Evolutionary conservation across 2,329 filamentous ascomycete species (phyloP).

Genomic region (Hymenoscyphus occultus): DNA sequence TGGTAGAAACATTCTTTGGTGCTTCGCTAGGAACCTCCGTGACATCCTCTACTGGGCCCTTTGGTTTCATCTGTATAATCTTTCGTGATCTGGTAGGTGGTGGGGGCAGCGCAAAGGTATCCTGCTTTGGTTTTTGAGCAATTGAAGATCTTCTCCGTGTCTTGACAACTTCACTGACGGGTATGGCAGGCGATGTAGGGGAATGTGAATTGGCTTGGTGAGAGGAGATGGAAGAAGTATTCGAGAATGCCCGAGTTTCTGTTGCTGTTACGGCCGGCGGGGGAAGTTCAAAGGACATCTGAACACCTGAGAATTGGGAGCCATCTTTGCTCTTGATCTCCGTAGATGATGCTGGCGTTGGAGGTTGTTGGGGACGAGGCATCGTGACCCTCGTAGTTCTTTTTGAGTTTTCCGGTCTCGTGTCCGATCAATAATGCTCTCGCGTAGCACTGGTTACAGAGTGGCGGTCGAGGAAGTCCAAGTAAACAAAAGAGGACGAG

Average conservation of each 20-base stretch:
- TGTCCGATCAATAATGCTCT: constrained; percentile 13
- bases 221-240: constrained; percentile 45
- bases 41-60: constrained; percentile 42
- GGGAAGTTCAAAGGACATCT: constrained; percentile 71
- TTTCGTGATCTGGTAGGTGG: constrained; percentile 89
- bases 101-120: constrained; percentile 78
- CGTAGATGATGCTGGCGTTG: constrained; percentile 75
- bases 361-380: constrained; percentile 65
- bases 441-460: constrained; percentile 16
- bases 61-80: constrained; percentile 96
- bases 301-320: constrained; percentile 58
- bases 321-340: constrained; percentile 74
- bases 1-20: constrained; percentile 21
- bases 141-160: constrained; percentile 47
- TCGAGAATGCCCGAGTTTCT: constrained; percentile 49
- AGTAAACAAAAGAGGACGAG: constrained; percentile 9
- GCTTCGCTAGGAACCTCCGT: constrained; percentile 18
- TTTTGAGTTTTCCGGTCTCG: constrained; percentile 16
- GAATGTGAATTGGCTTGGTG: constrained; percentile 42
- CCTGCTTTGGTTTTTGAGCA: constrained; percentile 44
- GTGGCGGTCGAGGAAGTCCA: neutral
- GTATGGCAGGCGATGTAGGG: constrained; percentile 41
- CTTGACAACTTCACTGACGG: constrained; percentile 42
- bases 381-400: constrained; percentile 42
- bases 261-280: constrained; percentile 69